phyloP scores from a whole-genome alignment of 257 asterid species.

The Phtheirospermum japonicum region DNA sequence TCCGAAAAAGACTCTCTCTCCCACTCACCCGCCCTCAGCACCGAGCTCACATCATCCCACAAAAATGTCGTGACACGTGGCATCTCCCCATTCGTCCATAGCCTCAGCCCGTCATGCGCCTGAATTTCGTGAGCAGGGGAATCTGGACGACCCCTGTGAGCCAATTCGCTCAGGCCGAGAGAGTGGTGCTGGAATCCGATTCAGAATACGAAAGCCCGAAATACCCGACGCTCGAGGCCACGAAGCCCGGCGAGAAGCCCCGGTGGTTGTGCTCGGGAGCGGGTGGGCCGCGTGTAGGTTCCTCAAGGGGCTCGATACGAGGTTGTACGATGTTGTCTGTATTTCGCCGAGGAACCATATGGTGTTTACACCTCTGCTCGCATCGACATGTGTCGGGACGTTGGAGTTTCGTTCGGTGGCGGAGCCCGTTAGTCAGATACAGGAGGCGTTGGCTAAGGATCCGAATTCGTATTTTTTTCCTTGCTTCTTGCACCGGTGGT shows the following conservation, averaged over 20 bases:
- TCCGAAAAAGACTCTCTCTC: slow-evolving; percentile 19
- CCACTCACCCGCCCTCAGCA: slow-evolving; percentile 26
- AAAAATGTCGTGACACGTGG: slow-evolving; percentile 27
- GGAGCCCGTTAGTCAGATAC: slow-evolving; percentile 93
- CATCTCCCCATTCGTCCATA: slow-evolving; percentile 32
- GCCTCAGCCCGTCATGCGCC: slow-evolving; percentile 27
- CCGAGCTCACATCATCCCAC: slow-evolving; percentile 26
- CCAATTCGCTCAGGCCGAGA: slow-evolving; percentile 56
- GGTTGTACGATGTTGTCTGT: slow-evolving; percentile 74
- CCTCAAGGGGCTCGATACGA: slow-evolving; percentile 81
- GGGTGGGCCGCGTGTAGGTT: slow-evolving; percentile 99
- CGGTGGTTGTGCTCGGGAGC: slow-evolving; percentile 89
- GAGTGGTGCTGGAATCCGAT: slow-evolving; percentile 48
- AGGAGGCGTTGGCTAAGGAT: slow-evolving; percentile 76
- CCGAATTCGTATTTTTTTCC: slow-evolving; percentile 82
- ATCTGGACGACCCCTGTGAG: slow-evolving; percentile 48
- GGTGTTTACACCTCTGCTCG: slow-evolving; percentile 96
- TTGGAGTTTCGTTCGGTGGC: slow-evolving; percentile 87
- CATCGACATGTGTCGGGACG: slow-evolving; percentile 96
- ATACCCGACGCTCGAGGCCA: slow-evolving; percentile 81
- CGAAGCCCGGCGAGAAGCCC: slow-evolving; percentile 88
- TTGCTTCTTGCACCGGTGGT: slow-evolving; percentile 74
- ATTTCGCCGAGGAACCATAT: slow-evolving; percentile 93
- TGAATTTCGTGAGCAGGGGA: slow-evolving; percentile 50
- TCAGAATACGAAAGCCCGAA: slow-evolving; percentile 47